These are phyloP conservation scores for Ceratocystis papillata DNA, from an alignment of 2,329 filamentous ascomycete genomes.

Conservation along the genomic window DNA sequence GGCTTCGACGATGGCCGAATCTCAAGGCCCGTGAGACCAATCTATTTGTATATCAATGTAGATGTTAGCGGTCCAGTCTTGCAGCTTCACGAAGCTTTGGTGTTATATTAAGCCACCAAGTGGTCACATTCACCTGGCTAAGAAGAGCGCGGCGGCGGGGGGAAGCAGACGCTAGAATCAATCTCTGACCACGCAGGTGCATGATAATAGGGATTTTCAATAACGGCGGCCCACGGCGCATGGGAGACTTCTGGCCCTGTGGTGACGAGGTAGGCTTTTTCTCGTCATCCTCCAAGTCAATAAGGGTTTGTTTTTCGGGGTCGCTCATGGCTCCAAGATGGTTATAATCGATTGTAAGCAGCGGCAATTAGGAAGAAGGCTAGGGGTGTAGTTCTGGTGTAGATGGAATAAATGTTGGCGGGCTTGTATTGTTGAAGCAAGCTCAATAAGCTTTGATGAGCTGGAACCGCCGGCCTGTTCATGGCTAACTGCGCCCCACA, in stretches of 20 bases:
- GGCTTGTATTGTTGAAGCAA: neutral
- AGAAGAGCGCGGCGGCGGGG: conserved; percentile 76
- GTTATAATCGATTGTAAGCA: neutral
- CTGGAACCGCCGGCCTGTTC: neutral
- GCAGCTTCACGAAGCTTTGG: neutral
- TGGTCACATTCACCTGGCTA: conserved; percentile 43
- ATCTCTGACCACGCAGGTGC: conserved; percentile 63
- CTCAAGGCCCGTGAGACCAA: conserved; percentile 73
- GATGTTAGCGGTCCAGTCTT: neutral
- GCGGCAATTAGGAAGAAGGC: neutral
- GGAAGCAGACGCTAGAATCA: conserved; percentile 83
- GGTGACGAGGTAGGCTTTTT: neutral
- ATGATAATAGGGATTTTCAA: conserved; percentile 71
- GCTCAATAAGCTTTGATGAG: neutral
- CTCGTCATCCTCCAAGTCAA: conserved; percentile 20
- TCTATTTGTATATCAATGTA: conserved; percentile 35
- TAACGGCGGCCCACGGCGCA: conserved; percentile 47
- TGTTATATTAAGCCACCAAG: conserved; percentile 8
- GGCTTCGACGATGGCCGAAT: conserved; percentile 71
- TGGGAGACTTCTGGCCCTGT: conserved; percentile 27
- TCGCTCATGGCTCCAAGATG: conserved; percentile 17
- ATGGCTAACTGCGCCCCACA: conserved; percentile 10
- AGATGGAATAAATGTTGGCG: neutral
- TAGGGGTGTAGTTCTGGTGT: neutral
- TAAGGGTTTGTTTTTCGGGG: conserved; percentile 23